Base-by-base conservation (phyloP, 495 filamentous ascomycete species). In the Penicillium steckii region DNA sequence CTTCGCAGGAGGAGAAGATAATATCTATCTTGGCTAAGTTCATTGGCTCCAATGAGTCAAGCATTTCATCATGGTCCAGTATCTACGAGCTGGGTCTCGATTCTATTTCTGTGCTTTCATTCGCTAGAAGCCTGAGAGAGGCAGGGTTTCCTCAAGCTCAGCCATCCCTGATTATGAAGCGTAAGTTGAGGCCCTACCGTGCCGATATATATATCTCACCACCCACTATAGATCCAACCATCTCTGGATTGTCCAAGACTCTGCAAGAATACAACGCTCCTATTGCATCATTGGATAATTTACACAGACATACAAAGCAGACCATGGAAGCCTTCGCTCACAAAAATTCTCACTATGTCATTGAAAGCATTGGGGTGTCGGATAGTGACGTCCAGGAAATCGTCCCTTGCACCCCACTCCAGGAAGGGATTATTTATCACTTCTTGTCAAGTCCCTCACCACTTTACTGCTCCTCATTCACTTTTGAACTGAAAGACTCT, bases 61-160 rank as follows among this genome's bases (percentile, higher is more conserved):
- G 74, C 1, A 76, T 91, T 27, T 71, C 62, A 1, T 69, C 72
- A 13, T 71, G 71, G 1, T 80, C 85, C 0, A 93, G 79, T 24
- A 81, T 95, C 25, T 95, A 90, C 57, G 88, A 94, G 45, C 70
- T 95, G 2, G 90, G 90, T 0, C 73, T 93, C 6, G 91, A 94
- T 62, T 93, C 89, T 0, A 89, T 95, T 12, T 88, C 87, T 0
- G 85, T 86, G 3, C 82, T 91, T 19, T 78, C 81, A 19, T 74
- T 95, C 46, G 67, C 81, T 10, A 66, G 76, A 0, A 58, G 56
- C n/a, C 65, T 88, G 13, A 82, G 77, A 48, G 64, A 71, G 10
- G 62, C 67, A 1, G 82, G 85, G 0, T 78, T 90, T 50, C 22
- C 56, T 3, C 72, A 76, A 18, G 86, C 83, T 2, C 79, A 77